Percentiles rank a stretch among this genome's conserved stretches.
These are phyloP conservation scores for Potentilla sterilis DNA, from an alignment of 306 rosid genomes.

Conservation along the genomic window DNA sequence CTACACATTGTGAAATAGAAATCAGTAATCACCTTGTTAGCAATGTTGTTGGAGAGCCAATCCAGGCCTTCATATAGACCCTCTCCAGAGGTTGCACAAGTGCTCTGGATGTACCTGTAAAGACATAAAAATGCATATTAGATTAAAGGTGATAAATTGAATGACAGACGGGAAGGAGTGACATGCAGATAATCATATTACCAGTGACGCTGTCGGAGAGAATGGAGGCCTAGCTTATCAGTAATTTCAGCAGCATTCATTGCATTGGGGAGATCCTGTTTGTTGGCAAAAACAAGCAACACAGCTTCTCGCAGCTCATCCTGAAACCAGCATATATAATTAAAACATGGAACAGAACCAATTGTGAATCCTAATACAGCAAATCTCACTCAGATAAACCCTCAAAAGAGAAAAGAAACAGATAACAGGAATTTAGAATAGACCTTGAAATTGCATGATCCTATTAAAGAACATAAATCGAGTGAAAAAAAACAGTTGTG, in stretches of 20 bases:
- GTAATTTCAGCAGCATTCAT: constrained; percentile 99
- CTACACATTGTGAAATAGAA: neutral
- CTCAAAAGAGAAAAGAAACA: neutral
- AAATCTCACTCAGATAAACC: neutral
- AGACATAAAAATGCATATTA: constrained; percentile 20
- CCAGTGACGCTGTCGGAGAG: constrained; percentile 99
- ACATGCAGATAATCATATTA: constrained; percentile 26
- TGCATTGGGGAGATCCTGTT: constrained; percentile 99
- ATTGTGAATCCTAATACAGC: neutral
- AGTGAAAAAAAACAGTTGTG: neutral
- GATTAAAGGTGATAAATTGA: neutral
- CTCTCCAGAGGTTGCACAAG: constrained; percentile 99
- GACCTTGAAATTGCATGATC: neutral
- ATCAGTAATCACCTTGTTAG: constrained; percentile 65
- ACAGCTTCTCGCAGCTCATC: constrained; percentile 99
- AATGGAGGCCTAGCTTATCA: constrained; percentile 98
- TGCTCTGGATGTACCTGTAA: constrained; percentile 99
- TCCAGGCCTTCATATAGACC: constrained; percentile 98
- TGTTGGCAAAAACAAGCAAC: constrained; percentile 97
- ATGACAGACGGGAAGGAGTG: neutral
- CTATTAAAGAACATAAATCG: neutral
- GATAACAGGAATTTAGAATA: neutral
- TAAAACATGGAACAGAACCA: neutral
- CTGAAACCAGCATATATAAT: constrained; percentile 36
- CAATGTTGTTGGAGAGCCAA: constrained; percentile 99